Evolutionary conservation across 2,329 filamentous ascomycete species (phyloP), one percentile per base, ranked within the genome.

Genomic region (Leptodontidium sp.): DNA sequence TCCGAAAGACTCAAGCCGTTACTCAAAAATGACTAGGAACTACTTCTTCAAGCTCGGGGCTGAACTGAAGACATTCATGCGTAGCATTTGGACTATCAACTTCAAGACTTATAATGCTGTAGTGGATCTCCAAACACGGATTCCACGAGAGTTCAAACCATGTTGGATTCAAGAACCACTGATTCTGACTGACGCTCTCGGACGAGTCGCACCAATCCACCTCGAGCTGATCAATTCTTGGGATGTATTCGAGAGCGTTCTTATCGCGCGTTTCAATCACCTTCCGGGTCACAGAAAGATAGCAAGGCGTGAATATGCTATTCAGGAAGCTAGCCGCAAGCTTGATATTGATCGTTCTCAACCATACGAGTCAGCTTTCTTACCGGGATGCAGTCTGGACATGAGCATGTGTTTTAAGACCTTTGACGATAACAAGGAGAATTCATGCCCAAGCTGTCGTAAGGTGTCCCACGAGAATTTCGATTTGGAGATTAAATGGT

Each of bases 201-300:
- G 70, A 3, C 49, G 70, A n/a, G 58, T 69, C 14, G 29, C 61
- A 6, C 69, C 67, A 45, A 55, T 71, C 4, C 68, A 68, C 58
- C 14, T 73, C 57, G n/a, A 71, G 17, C 64, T 69, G 43, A 68
- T 71, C 40, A 68, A 64, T 71, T 32, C 69, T 5, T 73, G 70
- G 70, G 70, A 71, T 8, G 70, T 57, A 8, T 71, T 72, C 24
- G 64, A 72, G 12, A 53, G 57, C 4, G 53, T 72, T 24, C 57
- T 72, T 2, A 45, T 49, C 43, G 12, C 47, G 7, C 66, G 68
- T 1, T 71, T 72, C 35, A 32, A 32, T 11, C 47, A 65, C 35
- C 12, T 69, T n/a, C 66, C 50, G n/a, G 66, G 70, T 1, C 29
- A 63, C 9, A 17, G 14, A 2, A 68, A 69, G 21, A 53, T 7